Evolutionary conservation across 2,329 filamentous ascomycete species (phyloP).

Genomic region (Cytospora piceae): DNA sequence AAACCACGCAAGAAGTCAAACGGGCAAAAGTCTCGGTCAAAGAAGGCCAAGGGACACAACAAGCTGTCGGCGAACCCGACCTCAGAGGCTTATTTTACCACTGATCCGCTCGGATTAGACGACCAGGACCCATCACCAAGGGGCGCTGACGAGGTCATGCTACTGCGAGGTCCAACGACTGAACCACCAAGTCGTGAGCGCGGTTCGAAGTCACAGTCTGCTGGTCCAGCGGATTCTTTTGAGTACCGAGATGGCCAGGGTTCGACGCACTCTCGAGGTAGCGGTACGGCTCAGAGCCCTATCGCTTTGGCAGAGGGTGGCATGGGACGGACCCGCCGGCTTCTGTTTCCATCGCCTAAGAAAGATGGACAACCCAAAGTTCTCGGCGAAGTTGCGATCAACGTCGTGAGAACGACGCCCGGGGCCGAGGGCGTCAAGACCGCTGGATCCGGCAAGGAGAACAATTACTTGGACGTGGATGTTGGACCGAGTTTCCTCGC

Average conservation of each 20-base stretch:
- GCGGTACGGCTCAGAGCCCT: constrained; percentile 60
- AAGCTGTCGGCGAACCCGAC: constrained; percentile 50
- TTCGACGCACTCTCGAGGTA: constrained; percentile 59
- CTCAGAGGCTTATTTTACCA: constrained; percentile 59
- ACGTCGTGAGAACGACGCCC: constrained; percentile 51
- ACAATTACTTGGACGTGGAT: constrained; percentile 33
- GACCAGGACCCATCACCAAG: constrained; percentile 41
- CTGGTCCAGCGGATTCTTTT: constrained; percentile 15
- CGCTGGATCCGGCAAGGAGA: constrained; percentile 48
- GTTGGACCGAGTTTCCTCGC: constrained; percentile 29
- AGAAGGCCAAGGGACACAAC: constrained; percentile 54
- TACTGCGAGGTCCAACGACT: constrained; percentile 30
- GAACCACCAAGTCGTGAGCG: constrained; percentile 32
- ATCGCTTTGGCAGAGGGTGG: constrained; percentile 57
- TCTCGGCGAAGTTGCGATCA: constrained; percentile 60
- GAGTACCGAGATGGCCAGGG: constrained; percentile 41
- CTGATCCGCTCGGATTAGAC: constrained; percentile 54
- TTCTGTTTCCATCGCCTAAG: constrained; percentile 78
- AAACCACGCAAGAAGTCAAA: constrained; percentile 55
- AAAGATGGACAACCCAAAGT: constrained; percentile 66
- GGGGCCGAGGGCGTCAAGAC: constrained; percentile 45
- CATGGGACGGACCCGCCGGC: constrained; percentile 64
- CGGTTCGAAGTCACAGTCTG: constrained; percentile 36
- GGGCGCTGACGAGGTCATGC: constrained; percentile 32
- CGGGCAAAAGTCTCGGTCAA: constrained; percentile 48